Evolutionary conservation across 2,329 filamentous ascomycete genomes (phyloP).

Genomic region (Aschersonia sp.): DNA sequence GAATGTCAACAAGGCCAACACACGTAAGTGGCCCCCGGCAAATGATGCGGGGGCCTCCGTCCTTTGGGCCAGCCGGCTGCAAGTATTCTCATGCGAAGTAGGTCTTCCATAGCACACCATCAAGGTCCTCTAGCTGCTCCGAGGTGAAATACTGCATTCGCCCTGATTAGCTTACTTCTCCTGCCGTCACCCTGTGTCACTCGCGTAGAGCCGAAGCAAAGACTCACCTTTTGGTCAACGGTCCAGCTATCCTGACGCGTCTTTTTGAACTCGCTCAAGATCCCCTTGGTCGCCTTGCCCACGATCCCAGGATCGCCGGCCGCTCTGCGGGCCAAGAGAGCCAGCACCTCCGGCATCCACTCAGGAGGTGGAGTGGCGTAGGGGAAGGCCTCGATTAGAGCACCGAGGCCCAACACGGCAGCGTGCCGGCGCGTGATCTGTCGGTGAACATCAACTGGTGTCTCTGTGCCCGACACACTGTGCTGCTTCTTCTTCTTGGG

Average conservation of each 20-base stretch:
- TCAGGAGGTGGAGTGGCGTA: slow-evolving; percentile 82
- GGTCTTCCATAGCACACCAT: slow-evolving; percentile 98
- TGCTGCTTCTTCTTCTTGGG: slow-evolving; percentile 49
- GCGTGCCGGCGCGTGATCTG: slow-evolving; percentile 76
- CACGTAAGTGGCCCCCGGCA: too few species aligned
- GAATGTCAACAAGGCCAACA: too few species aligned
- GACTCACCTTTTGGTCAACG: slow-evolving; percentile 85
- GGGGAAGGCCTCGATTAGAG: slow-evolving; percentile 88
- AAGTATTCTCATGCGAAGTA: slow-evolving; percentile 62
- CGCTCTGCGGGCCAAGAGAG: slow-evolving; percentile 69
- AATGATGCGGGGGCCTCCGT: too few species aligned
- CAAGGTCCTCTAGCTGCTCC: slow-evolving; percentile 87
- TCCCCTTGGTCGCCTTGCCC: slow-evolving; percentile 87
- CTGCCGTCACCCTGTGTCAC: background rate
- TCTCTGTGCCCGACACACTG: slow-evolving; percentile 44
- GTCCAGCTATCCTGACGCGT: slow-evolving; percentile 97
- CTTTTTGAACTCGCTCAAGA: slow-evolving; percentile 97
- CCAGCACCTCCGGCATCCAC: slow-evolving; percentile 91
- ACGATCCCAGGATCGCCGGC: slow-evolving; percentile 84
- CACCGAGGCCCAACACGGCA: slow-evolving; percentile 79
- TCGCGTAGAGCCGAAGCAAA: background rate
- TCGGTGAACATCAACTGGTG: slow-evolving; percentile 55
- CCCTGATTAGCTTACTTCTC: too few species aligned
- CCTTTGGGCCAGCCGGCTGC: too few species aligned
- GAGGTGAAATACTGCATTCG: slow-evolving; percentile 57